Percentiles rank a stretch among this genome's conserved stretches.
These are phyloP conservation scores for Malassezia obtusa DNA, from an alignment of 1,284 basidiomycete genomes.

Conservation along the genomic window DNA sequence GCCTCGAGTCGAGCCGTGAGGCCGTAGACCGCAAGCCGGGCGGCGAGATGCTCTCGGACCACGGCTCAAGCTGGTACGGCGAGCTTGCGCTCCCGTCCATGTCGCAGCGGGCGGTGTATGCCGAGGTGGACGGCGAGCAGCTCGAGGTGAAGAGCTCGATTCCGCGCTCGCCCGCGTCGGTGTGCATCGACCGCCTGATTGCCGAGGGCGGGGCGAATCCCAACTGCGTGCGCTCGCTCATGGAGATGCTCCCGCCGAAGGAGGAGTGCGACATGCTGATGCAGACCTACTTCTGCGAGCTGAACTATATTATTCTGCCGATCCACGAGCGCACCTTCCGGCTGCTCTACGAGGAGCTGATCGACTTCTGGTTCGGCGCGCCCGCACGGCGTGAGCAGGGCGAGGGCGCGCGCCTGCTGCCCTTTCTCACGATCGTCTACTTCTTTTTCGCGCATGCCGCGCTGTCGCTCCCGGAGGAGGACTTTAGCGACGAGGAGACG, in stretches of 20 bases:
- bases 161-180: constrained; percentile 36
- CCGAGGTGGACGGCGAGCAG: constrained; percentile 33
- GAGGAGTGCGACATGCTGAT: constrained; percentile 31
- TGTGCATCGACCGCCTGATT: constrained; percentile 36
- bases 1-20: neutral
- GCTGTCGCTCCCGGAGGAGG: constrained; percentile 67
- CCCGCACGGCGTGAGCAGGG: constrained; percentile 24
- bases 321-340: constrained; percentile 79
- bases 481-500: constrained; percentile 29
- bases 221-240: constrained; percentile 32
- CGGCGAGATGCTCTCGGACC: constrained; percentile 24
- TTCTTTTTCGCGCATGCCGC: constrained; percentile 85
- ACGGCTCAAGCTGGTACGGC: constrained; percentile 41
- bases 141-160: constrained; percentile 40
- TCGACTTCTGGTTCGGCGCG: constrained; percentile 50
- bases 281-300: constrained; percentile 49
- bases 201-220: constrained; percentile 39
- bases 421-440: constrained; percentile 80
- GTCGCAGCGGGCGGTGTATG: constrained; percentile 34
- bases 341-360: constrained; percentile 66
- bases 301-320: constrained; percentile 90
- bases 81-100: constrained; percentile 40
- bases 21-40: constrained; percentile 11
- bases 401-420: constrained; percentile 64
- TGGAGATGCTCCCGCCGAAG: constrained; percentile 32